Conservation (phyloP, 140 eudicot species). For the Oenanthe javanica region DNA sequence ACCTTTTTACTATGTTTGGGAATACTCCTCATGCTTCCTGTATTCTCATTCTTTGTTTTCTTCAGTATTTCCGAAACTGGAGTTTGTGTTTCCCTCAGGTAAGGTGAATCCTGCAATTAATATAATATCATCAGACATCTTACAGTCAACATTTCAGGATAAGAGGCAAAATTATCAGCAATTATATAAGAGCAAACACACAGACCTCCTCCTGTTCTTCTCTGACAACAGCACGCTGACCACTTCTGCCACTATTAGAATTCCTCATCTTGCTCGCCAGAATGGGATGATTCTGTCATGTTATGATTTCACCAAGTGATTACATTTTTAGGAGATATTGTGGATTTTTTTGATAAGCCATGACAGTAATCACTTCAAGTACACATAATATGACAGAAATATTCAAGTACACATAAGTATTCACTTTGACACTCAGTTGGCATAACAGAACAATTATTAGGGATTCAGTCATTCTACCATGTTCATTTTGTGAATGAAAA, state of each 20-base stretch:
- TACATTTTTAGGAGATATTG: not conserved
- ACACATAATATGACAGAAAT: not conserved
- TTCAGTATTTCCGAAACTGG: slow-evolving; percentile 65
- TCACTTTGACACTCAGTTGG: not conserved
- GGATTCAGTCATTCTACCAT: not conserved
- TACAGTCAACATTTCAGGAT: not conserved
- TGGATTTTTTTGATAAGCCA: not conserved
- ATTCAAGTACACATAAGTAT: not conserved
- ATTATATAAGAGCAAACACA: slow-evolving; percentile 19
- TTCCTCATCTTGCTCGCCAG: slow-evolving; percentile 31
- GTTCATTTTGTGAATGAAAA: not conserved
- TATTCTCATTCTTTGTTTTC: slow-evolving; percentile 50
- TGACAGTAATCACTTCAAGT: not conserved
- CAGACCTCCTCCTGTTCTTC: slow-evolving; percentile 19
- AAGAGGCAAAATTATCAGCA: not conserved
- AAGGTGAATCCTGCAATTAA: slow-evolving; percentile 47
- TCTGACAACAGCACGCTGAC: slow-evolving; percentile 28
- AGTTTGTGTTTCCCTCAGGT: slow-evolving; percentile 35
- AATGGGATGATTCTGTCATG: slow-evolving; percentile 36
- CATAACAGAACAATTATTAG: not conserved
- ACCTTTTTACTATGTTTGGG: slow-evolving; percentile 83
- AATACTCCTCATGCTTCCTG: slow-evolving; percentile 45
- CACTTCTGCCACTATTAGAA: slow-evolving; percentile 27
- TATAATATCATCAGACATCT: not conserved
- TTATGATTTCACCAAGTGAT: slow-evolving; percentile 1